Base-by-base conservation (phyloP, 768 basidiomycete species). In the Termitomyces sp. region DNA sequence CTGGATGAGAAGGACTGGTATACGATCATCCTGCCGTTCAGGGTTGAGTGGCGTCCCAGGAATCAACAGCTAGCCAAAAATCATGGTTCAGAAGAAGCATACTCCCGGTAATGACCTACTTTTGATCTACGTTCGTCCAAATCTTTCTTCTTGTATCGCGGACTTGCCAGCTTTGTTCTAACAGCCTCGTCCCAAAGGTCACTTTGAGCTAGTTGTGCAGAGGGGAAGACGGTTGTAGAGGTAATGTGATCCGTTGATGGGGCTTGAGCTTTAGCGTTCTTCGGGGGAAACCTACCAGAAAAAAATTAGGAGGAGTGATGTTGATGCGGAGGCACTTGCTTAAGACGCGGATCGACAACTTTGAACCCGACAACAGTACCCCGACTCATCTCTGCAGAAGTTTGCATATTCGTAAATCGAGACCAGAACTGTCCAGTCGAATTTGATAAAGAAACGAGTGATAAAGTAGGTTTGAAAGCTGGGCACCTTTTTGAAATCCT, bases 1-100 rank as follows among this genome's bases (percentile, higher is more conserved):
- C 66, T 94, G 93, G 7, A 95, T 81, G 45, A 99, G 79, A 40
- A 98, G 70, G 50, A 94, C 70, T 2, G 95, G 94, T 16, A 98
- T 73, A 17, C 89, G 85, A 67, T 91, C 85, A 67, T 99, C 96
- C 63, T 89, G 80, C 4, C 82, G 80, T 17, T 79, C 71, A 0
- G 93, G 76, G 19, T 76, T 70, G 2, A 98, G 80, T 8, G 75
- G 71, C 0, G 83, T 88, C 2, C 95, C 95, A 5, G 95, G 96
- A 6, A 94, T 71, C 39, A 62, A 7, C 82, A 74, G 62, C 86
- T 85, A 89, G 94, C 64, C 17, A 50, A 32, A 34, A 46, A 17
- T 25, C 19, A 39, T 46, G 50, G 25, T 32, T 46, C 54, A 34
- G 47, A 59, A 25, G 51, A 2, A 52, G 16, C 25, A 19, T 14